Percentiles rank a stretch among this genome's conserved stretches.
These are phyloP conservation scores for Hydrangea macrophylla DNA, from an alignment of 148 eudicot species.

Conservation along the genomic window DNA sequence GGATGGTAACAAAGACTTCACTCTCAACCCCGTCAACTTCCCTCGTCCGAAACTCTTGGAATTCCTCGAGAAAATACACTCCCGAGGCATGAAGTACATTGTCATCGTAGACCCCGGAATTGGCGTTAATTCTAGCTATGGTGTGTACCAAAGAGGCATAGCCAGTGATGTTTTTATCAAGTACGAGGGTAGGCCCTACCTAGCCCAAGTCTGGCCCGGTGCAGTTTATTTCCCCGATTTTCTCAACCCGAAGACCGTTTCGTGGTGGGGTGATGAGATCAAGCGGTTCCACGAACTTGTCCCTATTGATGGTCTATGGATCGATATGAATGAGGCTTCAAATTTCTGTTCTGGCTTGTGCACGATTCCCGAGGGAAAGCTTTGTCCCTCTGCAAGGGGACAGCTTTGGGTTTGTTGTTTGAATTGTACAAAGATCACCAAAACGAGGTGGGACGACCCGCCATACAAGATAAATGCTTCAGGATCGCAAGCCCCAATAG, in stretches of 20 bases:
- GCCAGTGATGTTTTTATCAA: slow-evolving; percentile 85
- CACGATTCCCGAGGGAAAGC: slow-evolving; percentile 58
- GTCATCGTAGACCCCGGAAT: slow-evolving; percentile 93
- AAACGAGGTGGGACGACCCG: slow-evolving; percentile 87
- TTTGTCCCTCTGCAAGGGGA: slow-evolving; percentile 73
- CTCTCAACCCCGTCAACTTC: slow-evolving; percentile 67
- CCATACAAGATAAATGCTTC: slow-evolving; percentile 96
- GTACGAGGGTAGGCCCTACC: slow-evolving; percentile 72
- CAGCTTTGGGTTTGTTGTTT: slow-evolving; percentile 92
- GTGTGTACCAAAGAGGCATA: slow-evolving; percentile 71
- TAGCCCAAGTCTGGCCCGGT: slow-evolving; percentile 99
- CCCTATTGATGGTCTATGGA: slow-evolving; percentile 94
- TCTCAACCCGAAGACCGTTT: slow-evolving; percentile 82
- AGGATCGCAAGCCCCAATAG: slow-evolving; percentile 53
- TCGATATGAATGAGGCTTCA: slow-evolving; percentile 94
- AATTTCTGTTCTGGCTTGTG: slow-evolving; percentile 89
- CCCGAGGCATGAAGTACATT: slow-evolving; percentile 90
- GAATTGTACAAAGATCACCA: slow-evolving; percentile 83
- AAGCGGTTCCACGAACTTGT: slow-evolving; percentile 78
- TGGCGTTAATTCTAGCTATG: slow-evolving; percentile 66
- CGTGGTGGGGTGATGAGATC: slow-evolving; percentile 93
- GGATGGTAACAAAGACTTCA: slow-evolving; percentile 93
- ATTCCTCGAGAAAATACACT: slow-evolving; percentile 74
- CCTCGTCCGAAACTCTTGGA: slow-evolving; percentile 62
- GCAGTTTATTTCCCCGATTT: slow-evolving; percentile 93